phyloP scores from a whole-genome alignment of 2,329 filamentous ascomycete genomes.

The Claviceps pusilla region DNA sequence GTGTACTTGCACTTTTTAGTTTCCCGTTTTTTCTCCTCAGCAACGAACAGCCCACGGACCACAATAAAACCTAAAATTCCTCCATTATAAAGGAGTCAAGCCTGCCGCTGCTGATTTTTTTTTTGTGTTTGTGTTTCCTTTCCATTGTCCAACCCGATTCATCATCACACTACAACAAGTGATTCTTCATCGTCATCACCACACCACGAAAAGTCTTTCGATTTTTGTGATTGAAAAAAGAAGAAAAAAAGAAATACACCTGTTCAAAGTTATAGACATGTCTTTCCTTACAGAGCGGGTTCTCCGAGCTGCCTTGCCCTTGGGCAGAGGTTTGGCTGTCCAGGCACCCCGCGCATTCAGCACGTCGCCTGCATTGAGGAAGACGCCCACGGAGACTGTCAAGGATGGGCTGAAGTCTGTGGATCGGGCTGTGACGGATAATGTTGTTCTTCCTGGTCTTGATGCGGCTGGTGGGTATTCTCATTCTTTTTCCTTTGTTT shows the following conservation, averaged over 20 bases:
- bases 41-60: neutral
- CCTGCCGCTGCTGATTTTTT: neutral
- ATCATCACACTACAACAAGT: neutral
- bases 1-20: neutral
- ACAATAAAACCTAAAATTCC: neutral
- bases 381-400: conserved; percentile 36
- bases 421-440: conserved; percentile 44
- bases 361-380: conserved; percentile 28
- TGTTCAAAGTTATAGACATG: conserved; percentile 21
- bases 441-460: conserved; percentile 47
- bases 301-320: conserved; percentile 26
- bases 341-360: conserved; percentile 35
- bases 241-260: neutral
- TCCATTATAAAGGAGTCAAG: neutral
- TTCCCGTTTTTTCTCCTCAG: neutral
- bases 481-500: neutral
- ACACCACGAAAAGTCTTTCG: too few relatives aligned
- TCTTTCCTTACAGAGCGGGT: conserved; percentile 36
- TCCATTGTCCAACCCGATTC: neutral
- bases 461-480: conserved; percentile 36
- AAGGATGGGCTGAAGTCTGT: conserved; percentile 47
- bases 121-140: neutral
- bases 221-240: too few relatives aligned
- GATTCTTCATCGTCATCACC: too few relatives aligned
- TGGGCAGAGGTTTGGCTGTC: conserved; percentile 23